phyloP scores from a whole-genome alignment of 2,329 filamentous ascomycete species.

The Diaporthe ilicicola region DNA sequence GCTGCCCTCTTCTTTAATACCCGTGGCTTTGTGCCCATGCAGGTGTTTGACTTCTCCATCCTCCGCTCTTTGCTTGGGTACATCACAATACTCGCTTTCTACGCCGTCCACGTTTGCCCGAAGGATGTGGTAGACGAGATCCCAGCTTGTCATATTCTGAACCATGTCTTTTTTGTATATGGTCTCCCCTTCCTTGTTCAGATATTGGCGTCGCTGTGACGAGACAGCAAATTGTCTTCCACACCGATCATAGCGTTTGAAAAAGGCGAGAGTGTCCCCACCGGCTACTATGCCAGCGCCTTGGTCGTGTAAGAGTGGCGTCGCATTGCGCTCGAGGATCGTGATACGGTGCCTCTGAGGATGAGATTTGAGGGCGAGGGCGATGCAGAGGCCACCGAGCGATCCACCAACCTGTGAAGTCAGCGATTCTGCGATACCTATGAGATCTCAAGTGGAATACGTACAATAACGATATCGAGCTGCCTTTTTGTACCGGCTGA shows the following conservation, averaged over 20 bases:
- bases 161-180: slow-evolving; percentile 44
- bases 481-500: background rate
- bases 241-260: slow-evolving; percentile 50
- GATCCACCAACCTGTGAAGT: slow-evolving; percentile 50
- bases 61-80: slow-evolving; percentile 36
- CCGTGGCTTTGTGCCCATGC: slow-evolving; percentile 46
- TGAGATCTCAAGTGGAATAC: background rate
- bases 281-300: slow-evolving; percentile 58
- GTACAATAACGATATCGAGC: slow-evolving; percentile 7
- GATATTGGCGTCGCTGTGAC: slow-evolving; percentile 44
- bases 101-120: slow-evolving; percentile 54
- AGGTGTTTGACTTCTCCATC: slow-evolving; percentile 43
- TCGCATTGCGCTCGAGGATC: slow-evolving; percentile 54
- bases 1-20: slow-evolving; percentile 38
- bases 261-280: slow-evolving; percentile 51
- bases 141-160: slow-evolving; percentile 59
- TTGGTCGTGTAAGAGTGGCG: slow-evolving; percentile 54
- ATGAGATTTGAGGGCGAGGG: slow-evolving; percentile 49
- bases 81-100: slow-evolving; percentile 43
- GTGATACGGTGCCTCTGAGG: slow-evolving; percentile 48
- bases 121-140: slow-evolving; percentile 53
- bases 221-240: slow-evolving; percentile 43
- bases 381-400: slow-evolving; percentile 49
- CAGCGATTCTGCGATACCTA: background rate
- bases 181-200: slow-evolving; percentile 43